phyloP scores from a whole-genome alignment of 805 yeast genomes.

The Huiozyma sinensis region DNA sequence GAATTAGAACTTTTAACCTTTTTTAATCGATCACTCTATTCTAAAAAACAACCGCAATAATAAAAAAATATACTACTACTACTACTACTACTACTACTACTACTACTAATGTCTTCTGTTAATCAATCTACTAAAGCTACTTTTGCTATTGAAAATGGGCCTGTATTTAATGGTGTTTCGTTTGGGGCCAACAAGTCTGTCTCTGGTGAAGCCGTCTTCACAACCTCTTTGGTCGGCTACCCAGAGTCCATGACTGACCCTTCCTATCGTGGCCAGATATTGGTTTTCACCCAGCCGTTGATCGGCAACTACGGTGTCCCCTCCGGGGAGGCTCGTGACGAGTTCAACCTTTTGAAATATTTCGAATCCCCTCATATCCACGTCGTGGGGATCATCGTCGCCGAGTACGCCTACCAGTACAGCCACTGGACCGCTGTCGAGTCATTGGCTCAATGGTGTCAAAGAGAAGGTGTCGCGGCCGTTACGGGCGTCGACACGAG shows the following conservation, averaged over 20 bases:
- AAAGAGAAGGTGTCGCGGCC: constrained; percentile 91
- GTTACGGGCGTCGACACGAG: constrained; percentile 97
- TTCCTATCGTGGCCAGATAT: constrained; percentile 91
- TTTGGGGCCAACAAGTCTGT: constrained; percentile 91
- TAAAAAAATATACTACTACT: constrained; percentile 1
- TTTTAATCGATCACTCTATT: constrained; percentile 2
- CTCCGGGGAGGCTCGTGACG: constrained; percentile 66
- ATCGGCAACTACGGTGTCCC: constrained; percentile 99
- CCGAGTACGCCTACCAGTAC: constrained; percentile 88
- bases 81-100: not conserved
- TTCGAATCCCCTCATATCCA: constrained; percentile 88
- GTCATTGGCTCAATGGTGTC: constrained; percentile 90
- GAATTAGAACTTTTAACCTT: not conserved
- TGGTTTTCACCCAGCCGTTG: constrained; percentile 93
- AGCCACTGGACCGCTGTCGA: constrained; percentile 99
- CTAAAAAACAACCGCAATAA: constrained; percentile 7
- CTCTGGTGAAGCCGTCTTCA: constrained; percentile 96
- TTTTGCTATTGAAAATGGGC: constrained; percentile 83
- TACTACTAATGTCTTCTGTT: not conserved
- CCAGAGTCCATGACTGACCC: constrained; percentile 99
- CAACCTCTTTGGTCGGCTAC: constrained; percentile 95
- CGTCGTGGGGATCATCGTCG: constrained; percentile 92
- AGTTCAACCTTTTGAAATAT: constrained; percentile 75
- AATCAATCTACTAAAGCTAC: constrained; percentile 61
- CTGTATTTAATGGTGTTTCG: constrained; percentile 84